phyloP scores from a whole-genome alignment of 1,284 basidiomycete species.

The Melampsora americana region DNA sequence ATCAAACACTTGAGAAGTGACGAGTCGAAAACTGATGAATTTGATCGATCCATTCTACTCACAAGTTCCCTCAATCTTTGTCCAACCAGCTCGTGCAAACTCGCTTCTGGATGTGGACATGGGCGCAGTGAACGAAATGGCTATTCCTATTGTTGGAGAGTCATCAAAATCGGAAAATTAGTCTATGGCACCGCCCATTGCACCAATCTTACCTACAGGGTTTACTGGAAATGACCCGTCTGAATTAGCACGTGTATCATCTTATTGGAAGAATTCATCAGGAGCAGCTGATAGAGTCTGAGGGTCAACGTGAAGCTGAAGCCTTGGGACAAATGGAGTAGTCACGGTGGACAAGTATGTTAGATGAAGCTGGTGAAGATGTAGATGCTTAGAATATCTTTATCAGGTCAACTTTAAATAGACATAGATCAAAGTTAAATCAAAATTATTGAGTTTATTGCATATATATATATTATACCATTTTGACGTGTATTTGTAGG shows the following conservation, averaged over 20 bases:
- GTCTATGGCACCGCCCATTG: not conserved
- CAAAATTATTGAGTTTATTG: too few relatives aligned
- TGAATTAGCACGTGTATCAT: not conserved
- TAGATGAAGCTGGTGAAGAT: not conserved
- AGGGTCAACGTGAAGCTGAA: not conserved
- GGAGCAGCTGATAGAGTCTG: not conserved
- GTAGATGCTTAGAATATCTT: not conserved
- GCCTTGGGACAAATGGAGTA: not conserved
- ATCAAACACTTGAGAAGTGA: too few relatives aligned
- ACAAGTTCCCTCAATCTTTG: not conserved
- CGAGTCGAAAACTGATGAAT: too few relatives aligned
- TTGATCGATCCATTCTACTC: too few relatives aligned
- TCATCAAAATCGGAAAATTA: not conserved
- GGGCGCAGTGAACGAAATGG: not conserved
- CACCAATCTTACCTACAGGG: slow-evolving; percentile 1
- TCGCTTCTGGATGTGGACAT: not conserved
- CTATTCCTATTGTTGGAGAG: not conserved
- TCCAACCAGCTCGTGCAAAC: not conserved
- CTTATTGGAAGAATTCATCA: not conserved
- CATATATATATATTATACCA: too few relatives aligned
- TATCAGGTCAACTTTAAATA: not conserved
- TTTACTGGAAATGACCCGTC: not conserved
- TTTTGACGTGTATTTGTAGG: too few relatives aligned
- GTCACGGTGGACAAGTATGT: not conserved
- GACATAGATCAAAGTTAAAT: too few relatives aligned